phyloP scores from a whole-genome alignment of 2,329 filamentous ascomycete genomes.

The Kalmusia sp. region DNA sequence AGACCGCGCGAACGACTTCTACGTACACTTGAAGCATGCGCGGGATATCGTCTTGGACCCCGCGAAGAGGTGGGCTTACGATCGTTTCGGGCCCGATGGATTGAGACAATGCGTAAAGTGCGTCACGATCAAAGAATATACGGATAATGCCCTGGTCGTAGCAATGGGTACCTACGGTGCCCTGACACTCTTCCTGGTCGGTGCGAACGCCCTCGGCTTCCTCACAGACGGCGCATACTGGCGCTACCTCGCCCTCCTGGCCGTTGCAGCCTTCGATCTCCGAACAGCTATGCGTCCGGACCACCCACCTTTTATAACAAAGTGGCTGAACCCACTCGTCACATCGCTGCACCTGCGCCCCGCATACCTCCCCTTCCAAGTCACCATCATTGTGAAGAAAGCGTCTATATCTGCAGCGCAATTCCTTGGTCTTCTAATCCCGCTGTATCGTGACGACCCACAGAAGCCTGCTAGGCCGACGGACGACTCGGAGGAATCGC shows the following conservation, averaged over 20 bases:
- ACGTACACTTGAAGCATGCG: constrained; percentile 83
- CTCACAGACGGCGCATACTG: constrained; percentile 49
- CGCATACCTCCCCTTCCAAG: constrained; percentile 84
- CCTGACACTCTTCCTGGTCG: constrained; percentile 35
- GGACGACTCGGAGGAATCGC: constrained; percentile 39
- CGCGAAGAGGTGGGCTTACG: constrained; percentile 79
- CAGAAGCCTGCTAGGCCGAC: constrained; percentile 23
- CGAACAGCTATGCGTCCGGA: constrained; percentile 62
- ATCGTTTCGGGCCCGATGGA: constrained; percentile 77
- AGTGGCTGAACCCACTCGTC: constrained; percentile 57
- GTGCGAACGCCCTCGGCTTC: constrained; percentile 44
- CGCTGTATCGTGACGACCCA: constrained; percentile 42
- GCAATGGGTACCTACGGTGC: constrained; percentile 34
- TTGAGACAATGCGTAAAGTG: constrained; percentile 61
- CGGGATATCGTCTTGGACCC: constrained; percentile 89
- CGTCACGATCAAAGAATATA: constrained; percentile 74
- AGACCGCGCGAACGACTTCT: constrained; percentile 59
- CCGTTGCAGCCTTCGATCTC: constrained; percentile 64
- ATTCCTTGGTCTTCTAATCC: constrained; percentile 43
- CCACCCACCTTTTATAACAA: constrained; percentile 52
- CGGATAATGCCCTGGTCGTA: constrained; percentile 66
- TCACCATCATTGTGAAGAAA: constrained; percentile 77
- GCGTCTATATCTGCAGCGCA: constrained; percentile 71
- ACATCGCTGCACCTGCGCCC: constrained; percentile 54
- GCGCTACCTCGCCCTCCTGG: constrained; percentile 59